Conservation (phyloP, 192 early-diverging fungal species). For the Gigaspora rosea region DNA sequence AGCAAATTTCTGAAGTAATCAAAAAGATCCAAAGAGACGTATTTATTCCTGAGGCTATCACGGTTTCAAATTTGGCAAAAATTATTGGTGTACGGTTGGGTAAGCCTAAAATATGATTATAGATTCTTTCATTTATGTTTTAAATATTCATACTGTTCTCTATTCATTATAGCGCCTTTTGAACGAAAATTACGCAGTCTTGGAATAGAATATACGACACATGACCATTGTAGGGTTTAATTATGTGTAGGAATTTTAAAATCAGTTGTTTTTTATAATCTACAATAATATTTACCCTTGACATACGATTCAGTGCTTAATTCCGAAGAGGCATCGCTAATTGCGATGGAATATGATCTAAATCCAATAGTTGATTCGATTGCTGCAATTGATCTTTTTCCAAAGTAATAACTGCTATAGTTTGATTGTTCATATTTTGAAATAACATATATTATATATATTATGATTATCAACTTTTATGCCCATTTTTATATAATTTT, state of each 20-base stretch:
- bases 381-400: slow-evolving; percentile 56
- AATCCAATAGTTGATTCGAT: slow-evolving; percentile 70
- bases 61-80: slow-evolving; percentile 77
- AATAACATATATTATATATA: slow-evolving; percentile 34
- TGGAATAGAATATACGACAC: slow-evolving; percentile 79
- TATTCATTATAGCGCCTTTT: slow-evolving; percentile 36
- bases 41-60: slow-evolving; percentile 79
- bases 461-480: slow-evolving; percentile 18
- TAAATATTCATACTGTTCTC: background rate
- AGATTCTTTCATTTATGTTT: background rate
- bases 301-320: slow-evolving; percentile 56
- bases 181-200: slow-evolving; percentile 70
- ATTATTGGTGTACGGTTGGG: slow-evolving; percentile 74
- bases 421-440: background rate
- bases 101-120: slow-evolving; percentile 24
- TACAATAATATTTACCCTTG: background rate
- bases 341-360: slow-evolving; percentile 86
- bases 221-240: slow-evolving; percentile 22
- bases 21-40: slow-evolving; percentile 62
- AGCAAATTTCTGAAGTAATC: background rate
- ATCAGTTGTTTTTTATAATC: background rate
- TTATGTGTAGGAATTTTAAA: slow-evolving; percentile 13
- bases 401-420: slow-evolving; percentile 43
- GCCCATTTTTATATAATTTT: slow-evolving; percentile 32
- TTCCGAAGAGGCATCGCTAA: slow-evolving; percentile 81